Percentiles rank a stretch among this genome's conserved stretches.
Conservation (phyloP, 192 early-diverging fungal species). For the Coemansia guatemalensis region DNA sequence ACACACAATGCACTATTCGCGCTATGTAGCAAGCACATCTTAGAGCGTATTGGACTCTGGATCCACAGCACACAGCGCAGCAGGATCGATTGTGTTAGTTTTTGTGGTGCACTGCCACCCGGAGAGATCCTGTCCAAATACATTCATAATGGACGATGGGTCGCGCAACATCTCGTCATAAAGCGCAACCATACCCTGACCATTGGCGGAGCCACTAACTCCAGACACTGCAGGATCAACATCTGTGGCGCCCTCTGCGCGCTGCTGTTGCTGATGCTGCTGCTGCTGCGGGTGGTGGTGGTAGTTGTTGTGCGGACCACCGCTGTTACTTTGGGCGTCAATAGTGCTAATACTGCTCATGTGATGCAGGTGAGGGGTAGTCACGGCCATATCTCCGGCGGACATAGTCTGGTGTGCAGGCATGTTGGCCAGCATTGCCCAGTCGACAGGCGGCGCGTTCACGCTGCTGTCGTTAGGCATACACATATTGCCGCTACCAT, state of each 20-base stretch:
- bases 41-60: slow-evolving; percentile 47
- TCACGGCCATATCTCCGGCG: slow-evolving; percentile 23
- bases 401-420: slow-evolving; percentile 19
- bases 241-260: slow-evolving; percentile 20
- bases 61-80: slow-evolving; percentile 54
- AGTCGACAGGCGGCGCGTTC: slow-evolving; percentile 35
- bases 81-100: slow-evolving; percentile 55
- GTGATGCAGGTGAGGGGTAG: slow-evolving; percentile 34
- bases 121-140: slow-evolving; percentile 48
- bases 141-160: slow-evolving; percentile 51
- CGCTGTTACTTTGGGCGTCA: slow-evolving; percentile 15
- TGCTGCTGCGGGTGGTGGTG: slow-evolving; percentile 20
- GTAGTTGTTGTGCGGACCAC: slow-evolving; percentile 3
- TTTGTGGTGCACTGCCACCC: slow-evolving; percentile 55
- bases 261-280: slow-evolving; percentile 23
- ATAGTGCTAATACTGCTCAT: slow-evolving; percentile 32
- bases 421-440: slow-evolving; percentile 48
- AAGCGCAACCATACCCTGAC: slow-evolving; percentile 38
- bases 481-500: slow-evolving; percentile 22
- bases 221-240: slow-evolving; percentile 13
- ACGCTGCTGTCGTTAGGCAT: slow-evolving; percentile 19
- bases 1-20: neutral
- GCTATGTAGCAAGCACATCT: slow-evolving; percentile 1
- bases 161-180: slow-evolving; percentile 55
- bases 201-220: slow-evolving; percentile 1